These are phyloP conservation scores for Pseudotulostoma volvatum DNA, from an alignment of 495 filamentous ascomycete species.

Conservation along the genomic window DNA sequence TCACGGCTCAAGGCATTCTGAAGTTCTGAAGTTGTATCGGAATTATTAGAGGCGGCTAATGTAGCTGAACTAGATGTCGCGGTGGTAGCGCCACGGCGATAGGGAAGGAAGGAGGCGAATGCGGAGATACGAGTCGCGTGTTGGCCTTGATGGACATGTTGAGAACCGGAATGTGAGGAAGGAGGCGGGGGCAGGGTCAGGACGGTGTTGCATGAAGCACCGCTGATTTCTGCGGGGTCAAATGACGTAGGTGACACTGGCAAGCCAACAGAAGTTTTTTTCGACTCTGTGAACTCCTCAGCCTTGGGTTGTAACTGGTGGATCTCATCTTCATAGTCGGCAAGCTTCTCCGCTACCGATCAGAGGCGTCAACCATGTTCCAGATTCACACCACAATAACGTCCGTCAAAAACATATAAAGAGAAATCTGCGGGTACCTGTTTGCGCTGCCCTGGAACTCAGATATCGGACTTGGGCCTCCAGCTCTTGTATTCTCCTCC, in stretches of 20 bases:
- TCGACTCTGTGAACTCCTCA: constrained; percentile 13
- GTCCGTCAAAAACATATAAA: no score
- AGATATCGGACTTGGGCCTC: constrained; percentile 60
- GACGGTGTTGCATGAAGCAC: no score
- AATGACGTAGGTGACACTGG: constrained; percentile 14
- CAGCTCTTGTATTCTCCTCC: constrained; percentile 60
- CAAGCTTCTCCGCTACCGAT: constrained; percentile 51
- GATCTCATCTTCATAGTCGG: constrained; percentile 90
- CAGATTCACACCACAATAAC: no score
- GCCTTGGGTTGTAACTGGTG: constrained; percentile 40
- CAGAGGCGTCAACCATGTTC: no score
- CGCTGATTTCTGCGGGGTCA: constrained; percentile 10
- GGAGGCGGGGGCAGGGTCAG: constrained; percentile 11
- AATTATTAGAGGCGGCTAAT: constrained; percentile 12
- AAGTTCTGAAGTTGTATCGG: constrained; percentile 35
- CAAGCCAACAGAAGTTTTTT: constrained; percentile 18
- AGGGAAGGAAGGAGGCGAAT: constrained; percentile 50
- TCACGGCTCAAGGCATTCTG: constrained; percentile 58
- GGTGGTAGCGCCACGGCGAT: constrained; percentile 30
- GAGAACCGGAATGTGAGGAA: constrained; percentile 18
- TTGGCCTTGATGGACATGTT: constrained; percentile 22
- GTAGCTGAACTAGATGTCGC: constrained; percentile 14
- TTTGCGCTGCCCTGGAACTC: constrained; percentile 59
- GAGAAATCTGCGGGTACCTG: constrained; percentile 41
- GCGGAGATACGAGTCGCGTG: constrained; percentile 30